Evolutionary conservation across 306 rosid species (phyloP).

Genomic region (Vigna nakashimae): DNA sequence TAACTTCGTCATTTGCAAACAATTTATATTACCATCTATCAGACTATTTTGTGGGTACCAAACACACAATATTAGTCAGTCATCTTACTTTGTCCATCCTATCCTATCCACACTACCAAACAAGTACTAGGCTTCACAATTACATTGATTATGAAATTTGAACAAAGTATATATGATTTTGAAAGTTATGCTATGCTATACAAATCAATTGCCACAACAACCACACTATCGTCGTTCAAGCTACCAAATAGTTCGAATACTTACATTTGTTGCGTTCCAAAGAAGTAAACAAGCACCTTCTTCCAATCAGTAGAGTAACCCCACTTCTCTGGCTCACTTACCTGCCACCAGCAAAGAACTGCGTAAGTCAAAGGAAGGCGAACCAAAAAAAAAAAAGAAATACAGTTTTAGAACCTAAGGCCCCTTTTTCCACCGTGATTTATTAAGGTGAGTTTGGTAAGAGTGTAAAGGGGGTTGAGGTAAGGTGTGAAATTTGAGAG

Average conservation of each 20-base stretch:
- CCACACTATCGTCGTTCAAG: conserved; percentile 15
- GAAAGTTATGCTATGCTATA: neutral
- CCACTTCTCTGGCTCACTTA: conserved; percentile 95
- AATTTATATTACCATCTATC: neutral
- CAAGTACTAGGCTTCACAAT: neutral
- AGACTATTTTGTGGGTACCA: neutral
- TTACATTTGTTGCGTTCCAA: conserved; percentile 98
- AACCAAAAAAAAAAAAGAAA: neutral
- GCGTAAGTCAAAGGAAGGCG: conserved; percentile 25
- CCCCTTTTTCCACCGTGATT: neutral
- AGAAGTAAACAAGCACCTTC: conserved; percentile 92
- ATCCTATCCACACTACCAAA: neutral
- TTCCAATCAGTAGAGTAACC: conserved; percentile 89
- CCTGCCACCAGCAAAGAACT: conserved; percentile 67
- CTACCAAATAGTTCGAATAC: conserved; percentile 37
- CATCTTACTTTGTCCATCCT: neutral
- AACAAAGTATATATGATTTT: conserved; percentile 19
- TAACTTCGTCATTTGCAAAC: neutral
- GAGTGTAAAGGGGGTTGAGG: neutral
- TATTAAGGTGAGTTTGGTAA: neutral
- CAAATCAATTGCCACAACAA: conserved; percentile 8
- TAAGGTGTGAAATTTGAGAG: neutral
- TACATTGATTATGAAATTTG: conserved; percentile 25
- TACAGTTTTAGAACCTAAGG: neutral
- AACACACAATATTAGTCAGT: neutral